Evolutionary conservation across 83 land plant genomes (phyloP).

Genomic region (Thuja plicata): DNA sequence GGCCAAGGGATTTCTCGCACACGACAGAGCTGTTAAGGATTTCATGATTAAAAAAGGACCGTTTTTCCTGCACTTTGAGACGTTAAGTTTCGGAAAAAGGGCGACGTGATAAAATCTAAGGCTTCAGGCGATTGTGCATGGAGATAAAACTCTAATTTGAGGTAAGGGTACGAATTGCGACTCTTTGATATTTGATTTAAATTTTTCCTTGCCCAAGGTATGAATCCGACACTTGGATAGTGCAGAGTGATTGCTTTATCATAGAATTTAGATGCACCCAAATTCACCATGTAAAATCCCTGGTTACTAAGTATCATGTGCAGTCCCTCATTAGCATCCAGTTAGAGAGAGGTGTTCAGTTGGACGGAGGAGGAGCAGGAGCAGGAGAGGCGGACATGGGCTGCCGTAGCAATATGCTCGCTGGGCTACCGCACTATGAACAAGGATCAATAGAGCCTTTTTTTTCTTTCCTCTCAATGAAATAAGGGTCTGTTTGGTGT

Average conservation of each 20-base stretch:
- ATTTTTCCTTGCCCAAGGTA: neutral
- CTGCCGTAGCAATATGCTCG: too few species aligned
- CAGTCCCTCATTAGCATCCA: too few species aligned
- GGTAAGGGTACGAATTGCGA: neutral
- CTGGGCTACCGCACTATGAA: too few species aligned
- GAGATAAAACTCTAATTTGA: neutral
- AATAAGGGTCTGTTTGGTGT: too few species aligned
- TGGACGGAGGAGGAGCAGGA: too few species aligned
- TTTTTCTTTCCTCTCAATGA: too few species aligned
- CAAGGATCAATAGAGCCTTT: too few species aligned
- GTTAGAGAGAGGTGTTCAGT: too few species aligned
- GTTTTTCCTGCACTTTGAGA: conserved; percentile 40
- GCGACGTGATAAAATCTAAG: neutral
- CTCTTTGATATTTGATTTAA: too few species aligned
- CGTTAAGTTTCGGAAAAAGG: conserved; percentile 46
- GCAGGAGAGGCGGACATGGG: too few species aligned
- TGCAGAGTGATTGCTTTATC: neutral
- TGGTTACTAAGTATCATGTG: too few species aligned
- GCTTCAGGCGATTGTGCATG: neutral
- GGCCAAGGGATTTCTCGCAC: conserved; percentile 35
- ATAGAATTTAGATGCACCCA: neutral
- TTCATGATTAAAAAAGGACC: conserved; percentile 56
- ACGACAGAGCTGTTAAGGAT: conserved; percentile 55
- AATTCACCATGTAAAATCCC: neutral
- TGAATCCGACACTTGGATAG: neutral